These are phyloP conservation scores for Beauveria sp. DNA, from an alignment of 2,329 filamentous ascomycete species.

Conservation along the genomic window DNA sequence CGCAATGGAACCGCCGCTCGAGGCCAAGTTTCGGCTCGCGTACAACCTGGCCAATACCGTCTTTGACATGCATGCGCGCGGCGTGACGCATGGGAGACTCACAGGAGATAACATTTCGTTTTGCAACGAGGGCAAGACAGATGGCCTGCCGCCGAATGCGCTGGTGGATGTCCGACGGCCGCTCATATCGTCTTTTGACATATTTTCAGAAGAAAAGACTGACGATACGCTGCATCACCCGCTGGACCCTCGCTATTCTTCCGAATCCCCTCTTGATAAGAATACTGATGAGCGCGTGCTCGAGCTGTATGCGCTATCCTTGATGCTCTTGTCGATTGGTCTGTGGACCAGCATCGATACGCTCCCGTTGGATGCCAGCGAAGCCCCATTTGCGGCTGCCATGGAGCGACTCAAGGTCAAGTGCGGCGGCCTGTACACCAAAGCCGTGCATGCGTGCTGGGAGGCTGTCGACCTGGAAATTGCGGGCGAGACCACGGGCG, in stretches of 20 bases:
- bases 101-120: constrained; percentile 62
- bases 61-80: constrained; percentile 63
- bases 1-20: constrained; percentile 56
- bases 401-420: constrained; percentile 56
- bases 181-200: constrained; percentile 64
- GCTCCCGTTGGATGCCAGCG: constrained; percentile 34
- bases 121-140: constrained; percentile 37
- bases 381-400: constrained; percentile 51
- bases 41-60: constrained; percentile 65
- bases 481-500: constrained; percentile 35
- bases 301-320: constrained; percentile 66
- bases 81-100: constrained; percentile 64
- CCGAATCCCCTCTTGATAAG: constrained; percentile 38
- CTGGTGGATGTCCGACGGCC: constrained; percentile 60
- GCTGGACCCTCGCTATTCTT: constrained; percentile 47
- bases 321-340: constrained; percentile 67
- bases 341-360: constrained; percentile 63
- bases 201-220: constrained; percentile 42
- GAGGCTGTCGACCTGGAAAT: constrained; percentile 59
- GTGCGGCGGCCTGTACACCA: constrained; percentile 69
- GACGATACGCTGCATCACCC: constrained; percentile 48
- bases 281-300: constrained; percentile 49
- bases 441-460: constrained; percentile 65
- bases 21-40: constrained; percentile 69
- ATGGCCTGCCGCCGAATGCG: constrained; percentile 29